Conservation (phyloP, 2,329 filamentous ascomycete species). For the Cytospora piceicola region DNA sequence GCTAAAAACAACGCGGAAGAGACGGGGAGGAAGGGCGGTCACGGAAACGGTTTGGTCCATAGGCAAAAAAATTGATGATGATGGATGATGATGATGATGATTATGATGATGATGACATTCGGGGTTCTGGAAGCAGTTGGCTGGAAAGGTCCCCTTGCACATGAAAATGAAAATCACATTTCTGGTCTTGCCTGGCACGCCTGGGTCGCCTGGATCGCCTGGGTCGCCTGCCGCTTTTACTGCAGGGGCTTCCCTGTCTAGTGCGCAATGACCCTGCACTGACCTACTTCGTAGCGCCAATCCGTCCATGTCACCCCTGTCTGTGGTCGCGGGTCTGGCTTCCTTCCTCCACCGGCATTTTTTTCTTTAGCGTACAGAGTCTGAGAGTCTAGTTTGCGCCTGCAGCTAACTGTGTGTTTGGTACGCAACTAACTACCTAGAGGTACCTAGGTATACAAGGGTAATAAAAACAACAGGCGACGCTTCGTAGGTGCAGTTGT, state of each 20-base stretch:
- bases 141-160: not conserved
- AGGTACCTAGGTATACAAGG: not conserved
- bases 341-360: constrained; percentile 4
- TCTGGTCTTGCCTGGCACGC: no score
- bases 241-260: constrained; percentile 14
- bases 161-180: constrained; percentile 10
- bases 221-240: constrained; percentile 10
- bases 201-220: not conserved
- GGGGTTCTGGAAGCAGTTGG: not conserved
- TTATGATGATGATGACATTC: not conserved
- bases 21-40: not conserved
- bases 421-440: not conserved
- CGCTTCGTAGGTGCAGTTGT: no score
- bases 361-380: not conserved
- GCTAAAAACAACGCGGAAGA: not conserved
- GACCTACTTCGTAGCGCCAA: constrained; percentile 14
- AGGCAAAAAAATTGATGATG: not conserved
- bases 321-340: not conserved
- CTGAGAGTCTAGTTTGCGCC: not conserved
- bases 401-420: not conserved
- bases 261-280: constrained; percentile 11
- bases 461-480: no score
- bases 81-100: not conserved
- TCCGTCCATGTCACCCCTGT: constrained; percentile 10
- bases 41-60: not conserved